A percentile compares a stretch with the other conserved stretches of the same genome.
These are phyloP conservation scores for Nothopassalora personata DNA, from an alignment of 2,329 filamentous ascomycete species.

Conservation along the genomic window DNA sequence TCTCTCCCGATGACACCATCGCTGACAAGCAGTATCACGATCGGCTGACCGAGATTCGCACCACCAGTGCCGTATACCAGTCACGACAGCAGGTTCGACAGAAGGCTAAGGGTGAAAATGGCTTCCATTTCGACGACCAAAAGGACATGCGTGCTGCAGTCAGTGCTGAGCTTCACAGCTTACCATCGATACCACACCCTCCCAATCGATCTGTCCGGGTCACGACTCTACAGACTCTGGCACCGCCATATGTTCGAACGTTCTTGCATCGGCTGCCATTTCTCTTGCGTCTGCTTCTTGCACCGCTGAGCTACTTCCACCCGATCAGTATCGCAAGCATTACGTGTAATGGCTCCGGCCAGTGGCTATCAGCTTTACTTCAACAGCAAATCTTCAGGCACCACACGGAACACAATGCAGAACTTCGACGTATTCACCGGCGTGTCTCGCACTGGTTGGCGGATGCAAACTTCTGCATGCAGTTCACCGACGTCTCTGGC, in stretches of 20 bases:
- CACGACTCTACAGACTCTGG: slow-evolving; percentile 44
- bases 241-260: slow-evolving; percentile 36
- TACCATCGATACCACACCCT: slow-evolving; percentile 49
- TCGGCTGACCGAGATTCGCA: slow-evolving; percentile 38
- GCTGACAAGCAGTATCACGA: slow-evolving; percentile 41
- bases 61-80: slow-evolving; percentile 37
- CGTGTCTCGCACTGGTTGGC: slow-evolving; percentile 47
- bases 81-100: slow-evolving; percentile 28
- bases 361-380: slow-evolving; percentile 46
- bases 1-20: slow-evolving; percentile 43
- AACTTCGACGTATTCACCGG: slow-evolving; percentile 43
- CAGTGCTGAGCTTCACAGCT: slow-evolving; percentile 44
- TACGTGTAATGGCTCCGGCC: slow-evolving; percentile 47
- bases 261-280: slow-evolving; percentile 49
- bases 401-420: slow-evolving; percentile 40
- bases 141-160: slow-evolving; percentile 48
- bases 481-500: slow-evolving; percentile 43
- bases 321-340: slow-evolving; percentile 48
- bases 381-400: slow-evolving; percentile 47
- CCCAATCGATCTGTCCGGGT: slow-evolving; percentile 45
- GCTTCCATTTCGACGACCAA: slow-evolving; percentile 36
- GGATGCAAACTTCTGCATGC: slow-evolving; percentile 50
- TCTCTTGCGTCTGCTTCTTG: slow-evolving; percentile 45
- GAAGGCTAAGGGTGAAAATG: slow-evolving; percentile 28
- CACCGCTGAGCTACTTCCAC: slow-evolving; percentile 49